Base-by-base conservation (phyloP, 1,139 yeast species). In the Hemisphaericaspora xylofermentans region DNA sequence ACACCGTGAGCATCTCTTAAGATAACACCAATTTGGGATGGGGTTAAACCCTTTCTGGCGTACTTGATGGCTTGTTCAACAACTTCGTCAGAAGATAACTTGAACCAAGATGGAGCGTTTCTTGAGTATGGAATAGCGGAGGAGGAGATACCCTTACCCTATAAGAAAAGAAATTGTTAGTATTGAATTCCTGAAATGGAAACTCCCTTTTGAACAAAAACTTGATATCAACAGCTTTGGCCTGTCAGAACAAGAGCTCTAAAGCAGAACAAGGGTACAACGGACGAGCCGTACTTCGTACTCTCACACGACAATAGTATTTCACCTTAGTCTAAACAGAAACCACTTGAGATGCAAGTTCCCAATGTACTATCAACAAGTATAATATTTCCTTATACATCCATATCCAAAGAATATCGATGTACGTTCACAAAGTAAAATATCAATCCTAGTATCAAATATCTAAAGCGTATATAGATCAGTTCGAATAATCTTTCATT, bases 1-100 rank as follows among this genome's bases (percentile, higher is more conserved):
- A 93, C 98, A 78, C 98, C 98, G 81, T 94, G 98, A 64, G 98
- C 95, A 79, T 93, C 99, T 84, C 99, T 91, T 75, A 93, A 88
- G 68, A 89, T 77, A 68, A 93, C 98, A 87, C 99, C 98, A 61
- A 93, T 93, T 78, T 89, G 96, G 64, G 98, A 93, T 66, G 99
- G 99, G 62, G 98, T 88, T 74, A 89, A 80, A 88, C 99, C 99
- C 85, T 93, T 93, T 82, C 97, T 89, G 71, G 99, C 98, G 82
- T 89, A 88, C 87, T 93, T 94, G 91, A 85, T 75, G 79, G 91
- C 84, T 80, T 89, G 97, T 80, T 94, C 98, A 75, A 91, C 89
- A 64, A 93, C 95, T 60, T 89, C 88, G 60, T 89, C 97, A 61
- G 96, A 74, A 51, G 97, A 80, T 65, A 88, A 84, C 84, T 93